phyloP scores from a whole-genome alignment of 805 yeast genomes.

The Spathaspora arborariae region DNA sequence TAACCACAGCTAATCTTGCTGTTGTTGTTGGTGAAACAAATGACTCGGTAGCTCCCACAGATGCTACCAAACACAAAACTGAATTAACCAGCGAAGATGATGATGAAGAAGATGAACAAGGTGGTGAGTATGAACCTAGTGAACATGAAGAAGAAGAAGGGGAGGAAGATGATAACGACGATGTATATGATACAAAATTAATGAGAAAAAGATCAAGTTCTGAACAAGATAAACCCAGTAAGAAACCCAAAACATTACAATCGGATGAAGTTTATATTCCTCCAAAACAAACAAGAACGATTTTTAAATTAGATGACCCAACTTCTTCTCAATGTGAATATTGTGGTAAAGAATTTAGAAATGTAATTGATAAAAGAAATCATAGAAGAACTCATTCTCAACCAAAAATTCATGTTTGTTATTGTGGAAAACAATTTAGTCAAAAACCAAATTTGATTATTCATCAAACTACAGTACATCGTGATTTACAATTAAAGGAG shows the following conservation, averaged over 20 bases:
- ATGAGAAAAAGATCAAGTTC: background rate
- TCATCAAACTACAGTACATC: conserved; percentile 11
- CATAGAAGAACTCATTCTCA: conserved; percentile 12
- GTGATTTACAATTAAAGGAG: conserved; percentile 9
- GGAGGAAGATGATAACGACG: conserved; percentile 6
- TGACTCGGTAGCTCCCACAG: background rate
- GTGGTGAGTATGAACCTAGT: background rate
- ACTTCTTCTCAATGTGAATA: conserved; percentile 7
- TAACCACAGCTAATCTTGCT: background rate
- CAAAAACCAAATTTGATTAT: conserved; percentile 11
- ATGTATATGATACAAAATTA: background rate
- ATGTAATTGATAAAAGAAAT: conserved; percentile 9
- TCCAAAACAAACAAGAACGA: conserved; percentile 2
- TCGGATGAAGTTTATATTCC: background rate
- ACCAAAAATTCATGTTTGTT: conserved; percentile 10
- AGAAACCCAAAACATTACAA: background rate
- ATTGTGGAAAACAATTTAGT: conserved; percentile 11
- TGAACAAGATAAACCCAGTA: background rate
- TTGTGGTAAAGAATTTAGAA: conserved; percentile 9
- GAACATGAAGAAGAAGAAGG: conserved; percentile 4
- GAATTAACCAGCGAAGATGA: background rate
- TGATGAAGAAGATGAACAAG: conserved; percentile 6
- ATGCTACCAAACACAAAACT: conserved; percentile 4
- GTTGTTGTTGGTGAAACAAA: background rate
- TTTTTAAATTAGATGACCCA: conserved; percentile 2